phyloP scores from a whole-genome alignment of 805 yeast species.

The Starmera dryadoides region DNA sequence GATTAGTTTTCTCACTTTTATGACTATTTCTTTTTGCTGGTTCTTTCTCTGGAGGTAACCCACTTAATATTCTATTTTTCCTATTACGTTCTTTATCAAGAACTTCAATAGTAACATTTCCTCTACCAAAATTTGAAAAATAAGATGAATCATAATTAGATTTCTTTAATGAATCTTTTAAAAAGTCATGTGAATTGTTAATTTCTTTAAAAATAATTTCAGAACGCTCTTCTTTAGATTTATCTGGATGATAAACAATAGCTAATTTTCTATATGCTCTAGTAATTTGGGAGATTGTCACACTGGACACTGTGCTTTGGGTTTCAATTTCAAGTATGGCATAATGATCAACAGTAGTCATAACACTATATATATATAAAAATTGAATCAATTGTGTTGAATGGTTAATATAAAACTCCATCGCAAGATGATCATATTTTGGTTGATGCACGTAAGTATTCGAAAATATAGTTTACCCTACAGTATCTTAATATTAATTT shows the following conservation, averaged over 20 bases:
- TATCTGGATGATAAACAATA: conserved; percentile 64
- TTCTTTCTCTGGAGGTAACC: not conserved
- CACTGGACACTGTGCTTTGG: not conserved
- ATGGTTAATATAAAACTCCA: too few relatives aligned
- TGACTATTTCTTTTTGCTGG: not conserved
- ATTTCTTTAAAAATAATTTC: conserved; percentile 4
- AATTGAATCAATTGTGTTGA: too few relatives aligned
- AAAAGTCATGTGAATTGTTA: conserved; percentile 4
- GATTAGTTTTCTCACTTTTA: not conserved
- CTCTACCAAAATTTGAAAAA: not conserved
- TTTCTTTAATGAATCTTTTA: conserved; percentile 10
- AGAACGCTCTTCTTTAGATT: conserved; percentile 17
- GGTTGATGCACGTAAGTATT: too few relatives aligned
- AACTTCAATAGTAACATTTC: not conserved
- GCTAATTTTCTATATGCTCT: conserved; percentile 69
- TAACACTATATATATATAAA: not conserved
- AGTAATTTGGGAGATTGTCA: conserved; percentile 33
- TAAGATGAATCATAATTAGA: not conserved
- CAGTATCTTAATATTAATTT: too few relatives aligned
- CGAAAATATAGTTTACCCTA: too few relatives aligned
- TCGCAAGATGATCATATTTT: too few relatives aligned
- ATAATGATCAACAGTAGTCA: conserved; percentile 7
- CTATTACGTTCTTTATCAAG: not conserved
- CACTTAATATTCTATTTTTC: not conserved
- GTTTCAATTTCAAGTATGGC: conserved; percentile 5